Evolutionary conservation across 2,329 filamentous ascomycete genomes (phyloP), one percentile per base, ranked within the genome.

Genomic region (Fonsecaea monophora): DNA sequence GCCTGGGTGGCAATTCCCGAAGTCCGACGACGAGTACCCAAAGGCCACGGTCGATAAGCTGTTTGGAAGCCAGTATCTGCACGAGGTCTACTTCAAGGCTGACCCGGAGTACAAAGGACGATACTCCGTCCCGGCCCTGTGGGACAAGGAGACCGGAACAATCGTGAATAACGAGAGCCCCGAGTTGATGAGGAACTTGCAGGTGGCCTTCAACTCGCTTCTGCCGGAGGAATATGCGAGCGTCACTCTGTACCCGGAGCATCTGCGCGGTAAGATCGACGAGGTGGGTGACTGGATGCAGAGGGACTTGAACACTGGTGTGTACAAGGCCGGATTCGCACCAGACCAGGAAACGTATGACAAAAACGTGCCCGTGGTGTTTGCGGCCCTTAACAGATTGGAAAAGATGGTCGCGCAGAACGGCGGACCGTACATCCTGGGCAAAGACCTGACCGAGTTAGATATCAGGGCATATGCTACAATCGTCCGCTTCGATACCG

Each of bases 311-410:
- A 89, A 88, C 74, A 77, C 72, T 0, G 87, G 87, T 5, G 87
- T 90, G 3, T 89, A 90, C 80, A 85, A 83, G 73, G 82, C 86
- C 0, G 87, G 87, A 12, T 89, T 89, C 71, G 86, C 86, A 0
- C 74, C 75, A 0, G 80, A 80, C 3, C 87, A 89, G 71, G 82
- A 82, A 53, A 77, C 73, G 0, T 89, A 90, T 74, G 82, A 88
- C 60, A 78, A 80, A 65, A 82, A 83, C 45, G 79, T 88, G 0
- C 76, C 84, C 0, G 77, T 79, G 0, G 83, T 89, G 6, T 90
- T 90, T 69, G 84, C 82, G 0, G 83, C 86, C 0, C 77, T 89
- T 38, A 88, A 90, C 74, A 82, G 81, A 54, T 79, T 89, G 8
- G 87, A 89, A 73, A 76, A 77, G 18, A 74, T 86, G 9, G 68